Evolutionary conservation across 1,284 basidiomycete species (phyloP).

Genomic region (Cerrena zonata): DNA sequence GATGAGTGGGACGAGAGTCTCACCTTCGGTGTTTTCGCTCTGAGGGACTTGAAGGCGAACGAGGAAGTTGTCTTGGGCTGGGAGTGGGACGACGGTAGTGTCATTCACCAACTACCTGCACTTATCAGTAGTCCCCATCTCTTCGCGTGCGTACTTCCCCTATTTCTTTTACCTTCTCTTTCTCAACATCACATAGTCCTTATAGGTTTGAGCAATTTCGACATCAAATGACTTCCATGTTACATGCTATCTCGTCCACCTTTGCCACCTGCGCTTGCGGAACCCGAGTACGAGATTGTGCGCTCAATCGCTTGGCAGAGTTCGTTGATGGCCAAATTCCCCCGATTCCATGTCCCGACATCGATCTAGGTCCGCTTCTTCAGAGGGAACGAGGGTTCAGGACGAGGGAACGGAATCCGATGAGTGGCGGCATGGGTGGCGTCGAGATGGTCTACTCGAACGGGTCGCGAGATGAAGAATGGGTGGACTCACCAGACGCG

Average conservation of each 20-base stretch:
- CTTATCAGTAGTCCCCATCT: conserved; percentile 53
- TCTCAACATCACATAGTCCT: conserved; percentile 33
- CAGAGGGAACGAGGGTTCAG: conserved; percentile 64
- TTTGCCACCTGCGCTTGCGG: conserved; percentile 79
- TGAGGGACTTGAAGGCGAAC: conserved; percentile 67
- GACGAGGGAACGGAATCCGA: conserved; percentile 47
- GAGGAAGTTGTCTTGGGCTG: conserved; percentile 90
- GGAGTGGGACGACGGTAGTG: conserved; percentile 95
- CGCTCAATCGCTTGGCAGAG: conserved; percentile 57
- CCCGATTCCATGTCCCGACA: conserved; percentile 2
- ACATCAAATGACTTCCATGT: conserved; percentile 62
- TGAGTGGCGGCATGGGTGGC: conserved; percentile 55
- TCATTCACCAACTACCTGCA: conserved; percentile 76
- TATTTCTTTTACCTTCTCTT: conserved; percentile 2
- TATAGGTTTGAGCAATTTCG: conserved; percentile 51
- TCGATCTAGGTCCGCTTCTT: conserved; percentile 66
- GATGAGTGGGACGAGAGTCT: conserved; percentile 38
- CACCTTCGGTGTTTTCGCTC: conserved; percentile 79
- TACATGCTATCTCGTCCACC: conserved; percentile 67
- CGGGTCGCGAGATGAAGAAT: not conserved
- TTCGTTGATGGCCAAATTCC: conserved; percentile 47
- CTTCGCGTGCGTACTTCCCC: conserved; percentile 46
- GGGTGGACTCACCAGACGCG: conserved; percentile 11
- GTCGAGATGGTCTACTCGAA: conserved; percentile 45
- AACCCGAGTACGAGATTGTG: conserved; percentile 55